Conservation (phyloP, 1,284 basidiomycete species). For the Trametes hirsuta region DNA sequence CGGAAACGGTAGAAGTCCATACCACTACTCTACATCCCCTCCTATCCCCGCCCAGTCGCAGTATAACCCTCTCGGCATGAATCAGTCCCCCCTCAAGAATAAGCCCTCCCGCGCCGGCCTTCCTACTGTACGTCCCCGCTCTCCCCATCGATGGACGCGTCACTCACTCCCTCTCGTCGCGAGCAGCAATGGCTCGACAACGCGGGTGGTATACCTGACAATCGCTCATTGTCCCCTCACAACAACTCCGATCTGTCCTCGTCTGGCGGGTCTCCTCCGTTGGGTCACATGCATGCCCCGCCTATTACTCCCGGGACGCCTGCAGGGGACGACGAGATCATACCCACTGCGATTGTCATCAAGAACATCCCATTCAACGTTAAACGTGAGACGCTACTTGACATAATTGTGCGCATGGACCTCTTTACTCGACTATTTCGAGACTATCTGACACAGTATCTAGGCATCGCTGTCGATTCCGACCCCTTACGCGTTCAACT, state of each 20-base stretch:
- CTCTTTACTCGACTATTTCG: constrained; percentile 13
- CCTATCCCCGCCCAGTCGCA: constrained; percentile 65
- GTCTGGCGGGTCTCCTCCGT: constrained; percentile 75
- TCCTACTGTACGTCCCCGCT: constrained; percentile 60
- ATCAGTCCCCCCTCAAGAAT: constrained; percentile 71
- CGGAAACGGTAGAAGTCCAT: constrained; percentile 56
- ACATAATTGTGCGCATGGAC: constrained; percentile 81
- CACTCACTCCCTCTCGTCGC: constrained; percentile 10
- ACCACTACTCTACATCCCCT: constrained; percentile 71
- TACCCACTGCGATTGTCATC: constrained; percentile 99
- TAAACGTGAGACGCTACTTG: constrained; percentile 92
- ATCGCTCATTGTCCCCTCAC: constrained; percentile 80
- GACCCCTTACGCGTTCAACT: constrained; percentile 99
- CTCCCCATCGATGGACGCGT: constrained; percentile 23
- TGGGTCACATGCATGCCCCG: constrained; percentile 55
- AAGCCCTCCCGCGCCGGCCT: constrained; percentile 70
- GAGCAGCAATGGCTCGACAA: constrained; percentile 81
- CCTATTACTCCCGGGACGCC: constrained; percentile 53
- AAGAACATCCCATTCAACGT: constrained; percentile 99
- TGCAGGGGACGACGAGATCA: constrained; percentile 85
- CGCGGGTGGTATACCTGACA: constrained; percentile 52
- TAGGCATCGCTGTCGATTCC: constrained; percentile 92
- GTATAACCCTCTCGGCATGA: constrained; percentile 64
- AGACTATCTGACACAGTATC: neutral
- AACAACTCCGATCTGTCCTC: constrained; percentile 86